Conservation (phyloP, 2,329 filamentous ascomycete species). For the Arthrinium phaeospermum region DNA sequence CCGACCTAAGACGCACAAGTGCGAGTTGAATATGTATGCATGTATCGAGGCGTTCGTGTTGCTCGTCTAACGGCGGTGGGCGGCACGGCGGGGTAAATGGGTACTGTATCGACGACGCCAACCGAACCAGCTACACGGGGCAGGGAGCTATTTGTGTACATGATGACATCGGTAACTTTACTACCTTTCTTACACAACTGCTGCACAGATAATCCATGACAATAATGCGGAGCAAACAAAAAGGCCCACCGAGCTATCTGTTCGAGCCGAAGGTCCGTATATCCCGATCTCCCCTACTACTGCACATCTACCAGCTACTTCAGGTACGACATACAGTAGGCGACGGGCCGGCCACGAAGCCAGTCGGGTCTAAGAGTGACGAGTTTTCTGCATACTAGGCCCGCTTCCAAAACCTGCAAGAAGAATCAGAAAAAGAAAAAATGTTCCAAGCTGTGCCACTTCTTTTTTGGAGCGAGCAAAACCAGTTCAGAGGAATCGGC, state of each 20-base stretch:
- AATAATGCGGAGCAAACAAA: not conserved
- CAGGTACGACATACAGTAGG: not conserved
- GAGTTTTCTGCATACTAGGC: not conserved
- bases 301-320: not conserved
- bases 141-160: not conserved
- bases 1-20: not conserved
- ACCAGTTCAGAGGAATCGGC: not conserved
- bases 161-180: conserved; percentile 4
- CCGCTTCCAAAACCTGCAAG: conserved; percentile 7
- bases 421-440: not conserved
- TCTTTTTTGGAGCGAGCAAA: not conserved
- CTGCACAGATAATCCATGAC: not conserved
- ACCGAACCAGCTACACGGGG: not conserved
- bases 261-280: conserved; percentile 13
- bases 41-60: not conserved
- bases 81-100: conserved; percentile 8
- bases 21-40: not conserved
- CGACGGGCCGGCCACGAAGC: not conserved
- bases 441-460: not conserved
- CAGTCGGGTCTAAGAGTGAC: not conserved
- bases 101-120: not conserved
- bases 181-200: not conserved
- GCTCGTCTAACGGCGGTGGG: not conserved
- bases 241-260: not conserved
- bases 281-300: not conserved